Percentiles rank a stretch among this genome's conserved stretches.
Evolutionary conservation across 2,329 filamentous ascomycete species (phyloP).

Genomic region (Chalara sp.): DNA sequence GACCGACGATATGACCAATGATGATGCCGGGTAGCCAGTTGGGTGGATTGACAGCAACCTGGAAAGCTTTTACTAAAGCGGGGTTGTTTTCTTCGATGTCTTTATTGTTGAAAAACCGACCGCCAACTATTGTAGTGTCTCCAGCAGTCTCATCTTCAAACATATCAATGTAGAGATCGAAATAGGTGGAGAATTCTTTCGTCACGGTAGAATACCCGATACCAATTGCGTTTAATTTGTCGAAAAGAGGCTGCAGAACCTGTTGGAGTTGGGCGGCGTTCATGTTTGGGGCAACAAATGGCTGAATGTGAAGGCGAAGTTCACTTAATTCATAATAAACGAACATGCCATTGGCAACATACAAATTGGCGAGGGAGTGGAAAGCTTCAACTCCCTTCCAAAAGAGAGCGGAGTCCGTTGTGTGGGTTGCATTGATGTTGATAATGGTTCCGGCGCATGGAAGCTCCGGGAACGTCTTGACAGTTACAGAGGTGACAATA

Average conservation of each 20-base stretch:
- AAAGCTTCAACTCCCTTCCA: slow-evolving; percentile 42
- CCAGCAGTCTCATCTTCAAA: slow-evolving; percentile 21
- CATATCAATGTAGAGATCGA: slow-evolving; percentile 20
- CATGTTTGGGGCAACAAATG: slow-evolving; percentile 41
- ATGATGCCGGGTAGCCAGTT: too few relatives aligned
- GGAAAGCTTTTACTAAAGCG: slow-evolving; percentile 18
- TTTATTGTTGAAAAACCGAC: slow-evolving; percentile 35
- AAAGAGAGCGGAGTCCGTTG: slow-evolving; percentile 33
- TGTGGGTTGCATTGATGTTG: slow-evolving; percentile 30
- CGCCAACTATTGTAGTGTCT: slow-evolving; percentile 30
- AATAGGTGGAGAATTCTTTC: too few relatives aligned
- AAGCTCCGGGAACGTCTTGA: slow-evolving; percentile 40
- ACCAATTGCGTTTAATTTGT: slow-evolving; percentile 31
- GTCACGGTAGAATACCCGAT: slow-evolving; percentile 24
- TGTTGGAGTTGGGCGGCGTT: slow-evolving; percentile 33
- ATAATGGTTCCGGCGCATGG: slow-evolving; percentile 38
- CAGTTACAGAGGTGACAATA: slow-evolving; percentile 48
- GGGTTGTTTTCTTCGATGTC: slow-evolving; percentile 23
- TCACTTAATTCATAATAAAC: slow-evolving; percentile 42
- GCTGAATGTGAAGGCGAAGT: slow-evolving; percentile 38
- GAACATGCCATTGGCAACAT: slow-evolving; percentile 44
- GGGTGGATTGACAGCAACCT: slow-evolving; percentile 22
- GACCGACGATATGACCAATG: too few relatives aligned
- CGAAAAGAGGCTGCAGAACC: slow-evolving; percentile 40
- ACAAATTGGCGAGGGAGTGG: slow-evolving; percentile 34